Base-by-base conservation (phyloP, 2,329 filamentous ascomycete genomes). In the Cercospora berteroae region DNA sequence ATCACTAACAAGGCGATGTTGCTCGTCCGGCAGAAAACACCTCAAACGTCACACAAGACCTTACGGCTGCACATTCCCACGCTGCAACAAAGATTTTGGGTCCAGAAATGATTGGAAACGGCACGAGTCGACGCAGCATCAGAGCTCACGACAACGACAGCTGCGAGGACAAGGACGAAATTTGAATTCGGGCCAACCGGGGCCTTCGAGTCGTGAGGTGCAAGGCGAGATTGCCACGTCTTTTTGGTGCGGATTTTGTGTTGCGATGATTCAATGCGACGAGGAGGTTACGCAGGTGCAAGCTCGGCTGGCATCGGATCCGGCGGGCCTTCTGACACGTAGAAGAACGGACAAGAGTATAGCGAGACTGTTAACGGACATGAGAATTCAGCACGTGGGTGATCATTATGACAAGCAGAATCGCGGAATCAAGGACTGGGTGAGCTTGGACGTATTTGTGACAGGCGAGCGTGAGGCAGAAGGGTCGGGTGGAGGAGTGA, bases 81-180 rank as follows among this genome's bases (percentile, higher is more conserved):
- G 81, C 31, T 97, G 94, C 74, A 78, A 80, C 59, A 93, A 92
- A 75, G 83, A 77, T 0, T 97, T 97, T 72, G 94, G 94, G n/a
- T 94, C 91, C 78, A 96, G 97, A 76, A 94, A 93, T 67, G 94
- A 97, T 78, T 97, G 88, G 94, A 96, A 96, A 77, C 88, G 94
- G 1, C 94, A 97, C 74, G 94, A 97, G 75, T 90, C 88, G 71
- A 88, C 86, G 16, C 90, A 94, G 74, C 93, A 97, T 77, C 48
- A 55, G 6, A 55, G 23, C 12, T 8, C 48, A 25, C 23, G 20
- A 55, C 20, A 55, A 2, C 48, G 23, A 55, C 48, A 25, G 23
- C 13, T 52, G 12, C 48, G 48, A 13, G 6, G 6, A 13, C 48
- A 6, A 25, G 18, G 20, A 16, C 20, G 13, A 9, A 48, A 23